These are phyloP conservation scores for Buxus sempervirens DNA, from an alignment of 164 flowering plant genomes.

Conservation along the genomic window DNA sequence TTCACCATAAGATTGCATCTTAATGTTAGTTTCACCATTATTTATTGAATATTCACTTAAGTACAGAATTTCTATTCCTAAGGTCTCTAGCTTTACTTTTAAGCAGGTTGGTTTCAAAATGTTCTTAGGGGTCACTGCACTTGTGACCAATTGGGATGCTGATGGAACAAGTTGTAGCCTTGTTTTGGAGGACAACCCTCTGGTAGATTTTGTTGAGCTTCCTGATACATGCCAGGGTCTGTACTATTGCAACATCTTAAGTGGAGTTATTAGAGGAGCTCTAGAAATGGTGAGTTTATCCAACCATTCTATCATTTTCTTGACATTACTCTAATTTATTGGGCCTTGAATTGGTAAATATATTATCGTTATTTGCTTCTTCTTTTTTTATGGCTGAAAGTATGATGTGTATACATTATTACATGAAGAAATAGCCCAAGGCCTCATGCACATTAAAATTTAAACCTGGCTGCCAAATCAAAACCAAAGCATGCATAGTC, in stretches of 20 bases:
- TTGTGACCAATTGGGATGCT: slow-evolving; percentile 89
- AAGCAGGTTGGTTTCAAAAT: slow-evolving; percentile 94
- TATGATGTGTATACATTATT: too few species aligned
- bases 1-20: background rate
- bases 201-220: slow-evolving; percentile 97
- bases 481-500: too few species aligned
- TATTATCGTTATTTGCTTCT: too few species aligned
- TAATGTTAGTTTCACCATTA: background rate
- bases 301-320: background rate
- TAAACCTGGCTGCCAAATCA: too few species aligned
- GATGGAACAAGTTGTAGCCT: slow-evolving; percentile 91
- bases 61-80: background rate
- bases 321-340: too few species aligned
- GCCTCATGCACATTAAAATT: too few species aligned
- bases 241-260: slow-evolving; percentile 85
- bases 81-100: slow-evolving; percentile 6
- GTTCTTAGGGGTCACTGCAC: slow-evolving; percentile 93
- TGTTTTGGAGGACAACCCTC: slow-evolving; percentile 88
- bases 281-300: slow-evolving; percentile 82
- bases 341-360: too few species aligned
- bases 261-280: slow-evolving; percentile 95
- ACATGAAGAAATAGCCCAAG: too few species aligned
- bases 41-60: background rate
- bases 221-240: slow-evolving; percentile 99
- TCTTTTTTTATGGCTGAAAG: too few species aligned